Evolutionary conservation across 75 land plant genomes (phyloP), one percentile per base, ranked within the genome.

Genomic region (Azolla pinnata): DNA sequence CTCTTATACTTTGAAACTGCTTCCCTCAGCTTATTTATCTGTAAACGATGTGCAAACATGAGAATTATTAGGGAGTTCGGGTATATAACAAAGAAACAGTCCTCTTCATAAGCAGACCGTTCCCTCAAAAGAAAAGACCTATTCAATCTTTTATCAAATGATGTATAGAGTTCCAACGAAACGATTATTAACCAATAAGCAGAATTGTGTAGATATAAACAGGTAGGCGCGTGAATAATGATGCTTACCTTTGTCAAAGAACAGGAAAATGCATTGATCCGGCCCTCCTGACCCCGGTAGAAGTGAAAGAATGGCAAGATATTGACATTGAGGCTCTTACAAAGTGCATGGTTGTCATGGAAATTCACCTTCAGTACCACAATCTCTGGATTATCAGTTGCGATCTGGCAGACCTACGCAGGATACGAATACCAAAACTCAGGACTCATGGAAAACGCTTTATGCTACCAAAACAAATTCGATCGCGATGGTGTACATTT

Each of bases 301-400:
- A 69, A 64, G 40, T 71, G 68, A 32, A 71, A 71, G 40, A 50
- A 71, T 18, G 74, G 74, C 18, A 71, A 31, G 18, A 71, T 62
- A 28, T 61, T 68, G 66, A 68, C 40, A 34, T 68, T 68, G 24
- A 68, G 46, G 44, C 70, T 68, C 64, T 61, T 68, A 44, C 70
- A 68, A 54, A 68, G 45, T 2, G 70, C 60, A n/a, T 61, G 47
- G 38, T 68, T 68, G 2, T 71, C 74, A 18, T 71, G 56, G 20
- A 71, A 64, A 29, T 71, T 71, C 24, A 71, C 74, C 40, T 64
- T 71, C 19, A 64, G 0, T 2, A 68, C 34, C 21, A 30, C 56
- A 28, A 61, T 63, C 10, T 68, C 56, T 24, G 31, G 16, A 40
- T 68, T 26, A 29, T 68, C 70, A 9, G 55, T 44, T n/a, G 70